Evolutionary conservation across 345 rosid genomes (phyloP).

Genomic region (Linum trigynum): DNA sequence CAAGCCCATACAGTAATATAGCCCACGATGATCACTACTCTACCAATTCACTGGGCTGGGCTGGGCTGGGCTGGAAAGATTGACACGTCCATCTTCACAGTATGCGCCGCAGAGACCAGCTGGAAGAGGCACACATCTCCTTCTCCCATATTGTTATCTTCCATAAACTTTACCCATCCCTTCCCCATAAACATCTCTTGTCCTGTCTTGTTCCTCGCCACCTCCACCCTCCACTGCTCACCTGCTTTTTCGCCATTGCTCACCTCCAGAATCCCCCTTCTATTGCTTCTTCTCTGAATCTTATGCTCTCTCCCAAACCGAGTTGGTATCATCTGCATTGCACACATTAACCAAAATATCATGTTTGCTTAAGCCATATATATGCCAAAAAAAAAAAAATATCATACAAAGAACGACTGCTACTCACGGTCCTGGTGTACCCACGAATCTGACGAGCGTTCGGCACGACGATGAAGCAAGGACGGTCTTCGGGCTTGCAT

Average conservation of each 20-base stretch:
- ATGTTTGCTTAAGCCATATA: too few species aligned
- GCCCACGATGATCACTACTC: too few species aligned
- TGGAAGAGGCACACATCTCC: not conserved
- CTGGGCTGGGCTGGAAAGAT: not conserved
- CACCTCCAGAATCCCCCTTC: not conserved
- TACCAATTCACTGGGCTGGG: not conserved
- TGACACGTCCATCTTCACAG: not conserved
- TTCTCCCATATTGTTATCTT: not conserved
- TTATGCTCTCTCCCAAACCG: not conserved
- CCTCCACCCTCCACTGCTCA: not conserved
- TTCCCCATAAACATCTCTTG: not conserved
- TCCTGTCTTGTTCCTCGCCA: not conserved
- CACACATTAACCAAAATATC: too few species aligned
- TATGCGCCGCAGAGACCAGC: not conserved
- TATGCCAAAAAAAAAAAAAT: too few species aligned
- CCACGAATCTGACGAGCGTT: not conserved
- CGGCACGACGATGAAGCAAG: not conserved
- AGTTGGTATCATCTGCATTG: not conserved
- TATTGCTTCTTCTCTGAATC: not conserved
- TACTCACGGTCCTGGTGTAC: not conserved
- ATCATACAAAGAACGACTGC: not conserved
- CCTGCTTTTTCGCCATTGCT: not conserved
- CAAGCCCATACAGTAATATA: too few species aligned
- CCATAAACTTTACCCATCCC: not conserved
- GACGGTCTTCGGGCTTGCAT: not conserved